A percentile compares a stretch with the other conserved stretches of the same genome.
phyloP scores from a whole-genome alignment of 768 basidiomycete species.

The Exidia glandulosa region DNA sequence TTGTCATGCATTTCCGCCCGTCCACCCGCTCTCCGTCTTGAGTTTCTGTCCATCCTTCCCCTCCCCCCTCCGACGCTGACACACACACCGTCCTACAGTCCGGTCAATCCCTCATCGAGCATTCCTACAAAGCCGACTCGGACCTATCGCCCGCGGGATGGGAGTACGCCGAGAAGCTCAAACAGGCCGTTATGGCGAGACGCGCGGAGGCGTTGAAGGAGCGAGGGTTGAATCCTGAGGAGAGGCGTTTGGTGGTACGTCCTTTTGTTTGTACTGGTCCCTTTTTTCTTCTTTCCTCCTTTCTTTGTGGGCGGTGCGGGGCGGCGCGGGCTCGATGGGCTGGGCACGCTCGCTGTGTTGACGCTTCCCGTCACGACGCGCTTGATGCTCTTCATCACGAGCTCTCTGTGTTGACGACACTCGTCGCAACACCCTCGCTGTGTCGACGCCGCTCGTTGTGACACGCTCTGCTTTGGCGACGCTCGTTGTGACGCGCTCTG shows the following conservation, averaged over 20 bases:
- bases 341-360: neutral
- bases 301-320: too few species aligned
- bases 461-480: too few species aligned
- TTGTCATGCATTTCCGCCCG: slow-evolving; percentile 2
- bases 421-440: too few species aligned
- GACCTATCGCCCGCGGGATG: slow-evolving; percentile 91
- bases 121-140: slow-evolving; percentile 97
- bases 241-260: slow-evolving; percentile 56
- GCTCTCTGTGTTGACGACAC: too few species aligned
- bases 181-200: slow-evolving; percentile 80
- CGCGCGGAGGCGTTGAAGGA: slow-evolving; percentile 67
- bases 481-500: too few species aligned
- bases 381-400: too few species aligned
- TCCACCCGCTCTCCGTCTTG: too few species aligned
- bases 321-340: too few species aligned
- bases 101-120: slow-evolving; percentile 96
- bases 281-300: neutral
- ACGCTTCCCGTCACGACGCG: too few species aligned
- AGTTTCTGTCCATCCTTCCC: too few species aligned
- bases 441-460: too few species aligned
- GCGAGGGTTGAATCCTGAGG: slow-evolving; percentile 49
- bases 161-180: slow-evolving; percentile 87
- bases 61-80: too few species aligned
- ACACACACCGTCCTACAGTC: slow-evolving; percentile 40
- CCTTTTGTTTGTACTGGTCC: neutral